Evolutionary conservation across 2,329 filamentous ascomycete species (phyloP).

Genomic region (Aspergillus ochraceus): DNA sequence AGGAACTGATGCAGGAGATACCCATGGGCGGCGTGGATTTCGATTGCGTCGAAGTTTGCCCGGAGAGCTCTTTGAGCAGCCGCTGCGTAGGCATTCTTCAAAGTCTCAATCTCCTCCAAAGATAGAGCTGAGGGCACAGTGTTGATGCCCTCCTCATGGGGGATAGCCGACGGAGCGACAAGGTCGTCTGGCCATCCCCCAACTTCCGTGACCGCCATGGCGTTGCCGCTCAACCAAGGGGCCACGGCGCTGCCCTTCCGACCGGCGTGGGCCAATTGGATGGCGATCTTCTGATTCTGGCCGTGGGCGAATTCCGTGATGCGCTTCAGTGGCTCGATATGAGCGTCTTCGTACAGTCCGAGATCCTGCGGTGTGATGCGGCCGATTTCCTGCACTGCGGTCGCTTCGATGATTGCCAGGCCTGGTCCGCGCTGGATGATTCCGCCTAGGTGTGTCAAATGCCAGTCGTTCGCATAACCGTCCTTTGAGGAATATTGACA

Average conservation of each 20-base stretch:
- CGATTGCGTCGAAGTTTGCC: constrained; percentile 34
- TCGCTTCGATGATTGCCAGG: constrained; percentile 75
- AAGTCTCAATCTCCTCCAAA: constrained; percentile 32
- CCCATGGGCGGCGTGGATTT: constrained; percentile 28
- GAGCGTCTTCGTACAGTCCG: constrained; percentile 78
- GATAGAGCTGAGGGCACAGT: constrained; percentile 26
- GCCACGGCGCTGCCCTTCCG: constrained; percentile 60
- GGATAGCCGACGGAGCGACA: constrained; percentile 14
- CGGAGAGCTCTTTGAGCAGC: constrained; percentile 35
- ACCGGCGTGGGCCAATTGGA: constrained; percentile 82
- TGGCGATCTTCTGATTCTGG: constrained; percentile 72
- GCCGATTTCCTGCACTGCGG: constrained; percentile 70
- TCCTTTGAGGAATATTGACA: constrained; percentile 68
- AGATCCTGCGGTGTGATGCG: constrained; percentile 67
- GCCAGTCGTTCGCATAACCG: constrained; percentile 76
- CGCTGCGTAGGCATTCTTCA: constrained; percentile 23
- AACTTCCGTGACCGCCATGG: constrained; percentile 49
- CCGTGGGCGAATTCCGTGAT: constrained; percentile 78
- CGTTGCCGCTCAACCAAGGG: constrained; percentile 43
- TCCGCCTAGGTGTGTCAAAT: constrained; percentile 77
- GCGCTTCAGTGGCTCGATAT: constrained; percentile 68
- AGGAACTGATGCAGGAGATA: constrained; percentile 29
- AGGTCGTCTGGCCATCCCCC: constrained; percentile 50
- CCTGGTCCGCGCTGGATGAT: constrained; percentile 74
- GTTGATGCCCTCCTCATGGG: constrained; percentile 5